phyloP scores from a whole-genome alignment of 2,329 filamentous ascomycete genomes.

The Ilyonectria robusta region DNA sequence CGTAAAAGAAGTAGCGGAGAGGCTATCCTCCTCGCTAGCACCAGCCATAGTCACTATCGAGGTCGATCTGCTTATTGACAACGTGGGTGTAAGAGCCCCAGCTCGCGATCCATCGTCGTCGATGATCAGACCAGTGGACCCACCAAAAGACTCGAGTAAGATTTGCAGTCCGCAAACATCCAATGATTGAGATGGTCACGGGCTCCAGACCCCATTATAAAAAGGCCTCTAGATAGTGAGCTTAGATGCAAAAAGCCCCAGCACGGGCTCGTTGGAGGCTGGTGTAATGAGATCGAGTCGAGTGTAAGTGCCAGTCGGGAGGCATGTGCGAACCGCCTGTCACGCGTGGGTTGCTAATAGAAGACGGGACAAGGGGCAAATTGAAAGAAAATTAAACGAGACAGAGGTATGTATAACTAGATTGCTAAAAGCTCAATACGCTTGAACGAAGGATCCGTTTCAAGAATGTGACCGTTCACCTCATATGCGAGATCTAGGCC shows the following conservation, averaged over 20 bases:
- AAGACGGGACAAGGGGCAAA: conserved; percentile 55
- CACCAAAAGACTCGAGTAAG: not conserved
- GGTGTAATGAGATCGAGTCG: conserved; percentile 39
- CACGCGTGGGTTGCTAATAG: conserved; percentile 55
- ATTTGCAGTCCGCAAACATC: conserved; percentile 11
- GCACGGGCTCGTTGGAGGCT: too few relatives aligned
- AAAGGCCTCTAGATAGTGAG: too few relatives aligned
- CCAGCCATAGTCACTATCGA: fast-evolving
- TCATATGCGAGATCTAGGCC: conserved; percentile 3
- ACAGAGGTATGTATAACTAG: conserved; percentile 10
- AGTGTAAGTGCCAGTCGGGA: conserved; percentile 55
- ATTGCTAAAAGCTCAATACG: conserved; percentile 9
- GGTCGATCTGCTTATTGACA: conserved; percentile 22
- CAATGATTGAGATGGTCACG: conserved; percentile 15
- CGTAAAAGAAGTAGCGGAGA: conserved; percentile 14
- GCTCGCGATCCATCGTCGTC: conserved; percentile 23
- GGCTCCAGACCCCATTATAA: too few relatives aligned
- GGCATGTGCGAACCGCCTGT: conserved; percentile 56
- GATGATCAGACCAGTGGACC: conserved; percentile 15
- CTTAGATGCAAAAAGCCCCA: too few relatives aligned
- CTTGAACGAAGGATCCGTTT: conserved; percentile 14
- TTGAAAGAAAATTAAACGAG: conserved; percentile 54
- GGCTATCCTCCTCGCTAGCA: not conserved
- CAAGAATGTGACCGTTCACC: conserved; percentile 9
- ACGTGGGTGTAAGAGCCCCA: conserved; percentile 74